Conservation (phyloP, 495 filamentous ascomycete genomes). For the Filosporella fistucella region DNA sequence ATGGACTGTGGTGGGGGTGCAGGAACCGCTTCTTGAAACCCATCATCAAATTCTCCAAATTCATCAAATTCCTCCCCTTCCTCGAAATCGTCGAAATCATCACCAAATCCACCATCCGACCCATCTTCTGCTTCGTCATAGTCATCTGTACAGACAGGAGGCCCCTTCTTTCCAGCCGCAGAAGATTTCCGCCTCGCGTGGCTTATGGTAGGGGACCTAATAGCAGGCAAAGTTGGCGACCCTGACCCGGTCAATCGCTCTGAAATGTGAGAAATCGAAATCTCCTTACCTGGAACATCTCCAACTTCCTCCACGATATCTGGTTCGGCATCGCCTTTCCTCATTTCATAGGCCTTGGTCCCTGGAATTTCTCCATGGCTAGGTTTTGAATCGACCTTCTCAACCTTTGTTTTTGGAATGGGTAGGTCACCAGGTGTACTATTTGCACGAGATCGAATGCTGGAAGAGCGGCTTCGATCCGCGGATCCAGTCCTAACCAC, state of each 20-base stretch:
- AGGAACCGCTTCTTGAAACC: constrained; percentile 62
- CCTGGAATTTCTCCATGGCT: constrained; percentile 87
- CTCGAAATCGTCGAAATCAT: constrained; percentile 97
- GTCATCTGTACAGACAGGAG: constrained; percentile 16
- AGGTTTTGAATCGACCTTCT: constrained; percentile 28
- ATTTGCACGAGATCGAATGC: constrained; percentile 18
- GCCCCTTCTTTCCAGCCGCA: constrained; percentile 11
- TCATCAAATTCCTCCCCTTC: constrained; percentile 71
- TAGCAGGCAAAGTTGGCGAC: constrained; percentile 38
- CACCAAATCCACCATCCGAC: constrained; percentile 59
- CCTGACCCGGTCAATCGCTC: constrained; percentile 56
- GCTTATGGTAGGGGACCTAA: constrained; percentile 31
- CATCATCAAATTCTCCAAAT: constrained; percentile 90
- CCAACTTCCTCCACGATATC: constrained; percentile 53
- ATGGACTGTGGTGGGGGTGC: constrained; percentile 35
- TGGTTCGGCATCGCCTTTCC: constrained; percentile 78
- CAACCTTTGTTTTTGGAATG: constrained; percentile 24
- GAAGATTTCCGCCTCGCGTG: constrained; percentile 24
- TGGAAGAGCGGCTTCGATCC: constrained; percentile 17
- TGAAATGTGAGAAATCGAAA: constrained; percentile 14
- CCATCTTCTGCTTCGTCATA: constrained; percentile 33
- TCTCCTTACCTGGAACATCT: constrained; percentile 22
- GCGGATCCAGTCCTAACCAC: constrained; percentile 18
- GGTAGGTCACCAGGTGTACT: constrained; percentile 24
- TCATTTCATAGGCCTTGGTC: constrained; percentile 68